Evolutionary conservation across 208 protist genomes (phyloP), one percentile per base, ranked within the genome.

Genomic region (Wallacemonas sp.): DNA sequence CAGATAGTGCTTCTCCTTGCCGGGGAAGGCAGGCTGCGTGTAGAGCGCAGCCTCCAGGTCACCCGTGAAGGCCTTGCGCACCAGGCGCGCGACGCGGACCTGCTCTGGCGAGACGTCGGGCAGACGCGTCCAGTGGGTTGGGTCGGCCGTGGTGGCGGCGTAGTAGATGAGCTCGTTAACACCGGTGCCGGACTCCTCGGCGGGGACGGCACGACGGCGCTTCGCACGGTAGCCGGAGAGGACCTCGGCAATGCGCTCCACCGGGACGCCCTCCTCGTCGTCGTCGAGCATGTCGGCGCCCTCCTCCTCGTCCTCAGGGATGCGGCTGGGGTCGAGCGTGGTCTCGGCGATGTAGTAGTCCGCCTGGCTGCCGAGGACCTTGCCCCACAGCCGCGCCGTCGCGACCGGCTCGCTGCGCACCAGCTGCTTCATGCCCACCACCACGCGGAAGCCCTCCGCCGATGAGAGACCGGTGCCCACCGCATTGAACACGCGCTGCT

Each of bases 301-400:
- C 8, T 87, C 82, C 14, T 70, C 77, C 26, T 90, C 85, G 0
- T 72, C 76, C 66, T 96, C 89, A 16, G 82, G 73, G 31, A 91
- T 68, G 0, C 92, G 89, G 46, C 77, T 78, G 7, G 68, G 70
- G 49, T 97, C 91, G 25, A 89, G 62, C 55, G 83, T 82, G 29
- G 84, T 79, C 81, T 98, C 94, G 22, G 84, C 91, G 20, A 98
- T 79, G 80, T 89, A 94, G 79, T 98, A 98, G 77, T 97, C 89
- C 4, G 65, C 55, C 20, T 52, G 31, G 33, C 66, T 86, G 42
- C 93, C 92, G 26, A 84, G 71, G 52, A 98, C 75, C 59, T 96
- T 94, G 25, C 93, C 93, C 84, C 87, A 97, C 68, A 97, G 92
- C 28, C 91, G 87, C 54, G 81, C 90, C 7, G 65, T 81, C 26